Evolutionary conservation across 768 basidiomycete species (phyloP).

Genomic region (Hygrocybe coccinea): DNA sequence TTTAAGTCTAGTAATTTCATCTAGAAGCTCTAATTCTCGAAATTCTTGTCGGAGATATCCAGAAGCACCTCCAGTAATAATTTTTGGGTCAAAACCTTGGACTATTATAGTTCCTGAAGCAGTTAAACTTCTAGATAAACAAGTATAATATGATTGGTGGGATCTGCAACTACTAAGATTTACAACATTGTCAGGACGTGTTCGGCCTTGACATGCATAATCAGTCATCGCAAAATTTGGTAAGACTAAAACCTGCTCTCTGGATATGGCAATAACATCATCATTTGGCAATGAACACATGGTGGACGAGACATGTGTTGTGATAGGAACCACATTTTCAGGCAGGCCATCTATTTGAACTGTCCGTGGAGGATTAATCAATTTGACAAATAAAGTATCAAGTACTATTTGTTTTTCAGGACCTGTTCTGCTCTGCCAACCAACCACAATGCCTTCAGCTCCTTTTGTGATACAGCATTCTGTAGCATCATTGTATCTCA

Average conservation of each 20-base stretch:
- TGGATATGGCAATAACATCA: neutral
- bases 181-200: slow-evolving; percentile 27
- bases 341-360: too few relatives aligned
- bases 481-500: slow-evolving; percentile 21
- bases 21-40: slow-evolving; percentile 14
- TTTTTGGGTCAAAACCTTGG: slow-evolving; percentile 18
- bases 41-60: slow-evolving; percentile 7
- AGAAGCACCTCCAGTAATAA: slow-evolving; percentile 17
- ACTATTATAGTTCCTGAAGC: slow-evolving; percentile 26
- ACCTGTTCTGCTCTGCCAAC: too few relatives aligned
- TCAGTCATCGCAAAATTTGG: slow-evolving; percentile 32
- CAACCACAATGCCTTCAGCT: too few relatives aligned
- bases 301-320: slow-evolving; percentile 9
- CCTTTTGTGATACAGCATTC: too few relatives aligned
- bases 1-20: slow-evolving; percentile 13
- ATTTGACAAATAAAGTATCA: too few relatives aligned
- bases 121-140: slow-evolving; percentile 21
- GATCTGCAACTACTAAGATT: slow-evolving; percentile 16
- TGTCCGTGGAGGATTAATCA: too few relatives aligned
- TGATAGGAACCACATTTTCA: neutral
- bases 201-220: slow-evolving; percentile 33
- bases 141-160: neutral
- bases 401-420: too few relatives aligned
- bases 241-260: neutral
- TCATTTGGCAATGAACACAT: slow-evolving; percentile 7